phyloP scores from a whole-genome alignment of 2,329 filamentous ascomycete species.

The Cordyceps militaris region DNA sequence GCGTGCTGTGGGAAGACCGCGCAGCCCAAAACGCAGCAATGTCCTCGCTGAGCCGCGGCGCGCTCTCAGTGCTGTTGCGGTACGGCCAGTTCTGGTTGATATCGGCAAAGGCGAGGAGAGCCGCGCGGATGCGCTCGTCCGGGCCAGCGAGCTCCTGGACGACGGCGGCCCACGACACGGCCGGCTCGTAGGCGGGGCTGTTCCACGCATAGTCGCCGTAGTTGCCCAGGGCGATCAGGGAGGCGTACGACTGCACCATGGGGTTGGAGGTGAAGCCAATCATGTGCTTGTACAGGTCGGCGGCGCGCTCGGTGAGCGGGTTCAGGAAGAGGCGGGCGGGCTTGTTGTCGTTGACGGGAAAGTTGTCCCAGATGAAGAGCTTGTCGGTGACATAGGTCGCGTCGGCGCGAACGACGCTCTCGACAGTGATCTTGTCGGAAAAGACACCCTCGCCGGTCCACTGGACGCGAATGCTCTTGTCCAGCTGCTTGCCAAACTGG shows the following conservation, averaged over 20 bases:
- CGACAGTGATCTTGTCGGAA: constrained; percentile 13
- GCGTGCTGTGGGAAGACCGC: background rate
- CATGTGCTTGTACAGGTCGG: constrained; percentile 14
- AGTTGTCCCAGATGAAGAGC: constrained; percentile 17
- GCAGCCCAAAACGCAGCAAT: constrained; percentile 14
- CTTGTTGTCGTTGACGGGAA: constrained; percentile 15
- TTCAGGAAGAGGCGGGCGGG: constrained; percentile 15
- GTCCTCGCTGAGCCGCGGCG: constrained; percentile 13
- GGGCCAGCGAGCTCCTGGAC: constrained; percentile 13
- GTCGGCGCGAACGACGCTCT: constrained; percentile 12
- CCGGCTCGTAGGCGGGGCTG: constrained; percentile 6
- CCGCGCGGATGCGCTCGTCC: background rate
- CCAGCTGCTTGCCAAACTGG: constrained; percentile 12
- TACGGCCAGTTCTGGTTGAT: constrained; percentile 16
- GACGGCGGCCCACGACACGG: constrained; percentile 6
- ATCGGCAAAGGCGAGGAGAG: constrained; percentile 12
- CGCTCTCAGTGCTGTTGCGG: constrained; percentile 10
- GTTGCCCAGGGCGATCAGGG: constrained; percentile 15
- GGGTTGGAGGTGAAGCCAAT: constrained; percentile 16
- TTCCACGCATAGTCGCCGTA: constrained; percentile 17
- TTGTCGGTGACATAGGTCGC: constrained; percentile 15
- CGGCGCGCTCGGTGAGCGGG: constrained; percentile 11
- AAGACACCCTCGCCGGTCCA: constrained; percentile 16
- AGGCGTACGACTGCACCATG: constrained; percentile 16
- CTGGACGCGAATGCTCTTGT: constrained; percentile 14